phyloP scores from a whole-genome alignment of 1,284 basidiomycete species.

The Boletus sp. region DNA sequence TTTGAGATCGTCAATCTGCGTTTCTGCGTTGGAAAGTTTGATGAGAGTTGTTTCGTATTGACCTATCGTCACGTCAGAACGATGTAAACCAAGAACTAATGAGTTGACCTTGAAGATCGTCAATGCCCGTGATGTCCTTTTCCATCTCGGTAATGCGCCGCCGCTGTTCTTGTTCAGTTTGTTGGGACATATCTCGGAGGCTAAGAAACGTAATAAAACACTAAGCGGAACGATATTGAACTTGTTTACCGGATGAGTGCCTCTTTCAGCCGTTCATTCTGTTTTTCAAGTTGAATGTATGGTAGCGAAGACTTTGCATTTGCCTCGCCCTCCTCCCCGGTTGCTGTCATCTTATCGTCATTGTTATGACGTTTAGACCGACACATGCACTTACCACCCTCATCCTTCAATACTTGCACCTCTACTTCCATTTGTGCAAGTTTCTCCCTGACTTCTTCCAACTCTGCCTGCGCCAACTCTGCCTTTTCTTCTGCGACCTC shows the following conservation, averaged over 20 bases:
- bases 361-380: constrained; percentile 12
- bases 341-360: constrained; percentile 23
- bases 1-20: constrained; percentile 93
- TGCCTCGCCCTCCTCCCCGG: constrained; percentile 46
- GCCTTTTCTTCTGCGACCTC: constrained; percentile 96
- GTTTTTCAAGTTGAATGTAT: constrained; percentile 93
- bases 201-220: constrained; percentile 43
- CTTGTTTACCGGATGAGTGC: constrained; percentile 76
- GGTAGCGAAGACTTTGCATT: constrained; percentile 70
- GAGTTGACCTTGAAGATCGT: constrained; percentile 68
- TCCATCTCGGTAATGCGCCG: constrained; percentile 87
- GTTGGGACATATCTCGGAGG: constrained; percentile 85
- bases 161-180: constrained; percentile 87
- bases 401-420: constrained; percentile 70
- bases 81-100: constrained; percentile 5
- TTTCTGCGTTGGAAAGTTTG: constrained; percentile 84
- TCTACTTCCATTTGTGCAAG: constrained; percentile 87
- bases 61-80: constrained; percentile 48
- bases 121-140: constrained; percentile 74
- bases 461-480: constrained; percentile 77
- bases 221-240: not conserved
- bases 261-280: constrained; percentile 95
- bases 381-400: constrained; percentile 42
- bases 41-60: constrained; percentile 80
- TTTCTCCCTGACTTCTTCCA: constrained; percentile 79